Conservation (phyloP, 2,329 filamentous ascomycete species). For the Alternaria triticina region DNA sequence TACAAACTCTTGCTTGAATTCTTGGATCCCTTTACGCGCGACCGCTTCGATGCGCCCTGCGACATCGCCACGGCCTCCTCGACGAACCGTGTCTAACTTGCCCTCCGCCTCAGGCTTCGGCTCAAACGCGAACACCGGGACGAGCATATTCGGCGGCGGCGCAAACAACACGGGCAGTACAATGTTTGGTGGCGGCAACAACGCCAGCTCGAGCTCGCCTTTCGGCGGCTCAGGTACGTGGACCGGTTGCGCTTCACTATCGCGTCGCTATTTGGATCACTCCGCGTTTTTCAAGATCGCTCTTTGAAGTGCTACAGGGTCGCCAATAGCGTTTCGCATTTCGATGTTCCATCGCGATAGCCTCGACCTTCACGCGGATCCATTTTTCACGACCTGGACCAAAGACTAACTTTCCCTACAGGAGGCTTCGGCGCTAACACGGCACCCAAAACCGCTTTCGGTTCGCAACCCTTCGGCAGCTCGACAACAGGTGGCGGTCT, state of each 20-base stretch:
- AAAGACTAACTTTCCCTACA: conserved; percentile 32
- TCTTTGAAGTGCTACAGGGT: neutral
- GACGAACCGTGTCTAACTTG: conserved; percentile 48
- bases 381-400: neutral
- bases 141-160: conserved; percentile 42
- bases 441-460: conserved; percentile 33
- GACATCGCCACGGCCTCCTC: conserved; percentile 34
- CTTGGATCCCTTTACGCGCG: conserved; percentile 24
- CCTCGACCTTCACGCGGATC: neutral
- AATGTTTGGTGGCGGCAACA: conserved; percentile 39
- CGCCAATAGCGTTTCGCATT: neutral
- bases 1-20: conserved; percentile 34
- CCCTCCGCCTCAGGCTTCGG: conserved; percentile 51
- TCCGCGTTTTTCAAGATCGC: neutral
- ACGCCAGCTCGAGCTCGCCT: conserved; percentile 39
- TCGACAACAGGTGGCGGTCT: conserved; percentile 43
- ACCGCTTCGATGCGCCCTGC: conserved; percentile 38
- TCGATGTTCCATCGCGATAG: neutral
- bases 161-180: conserved; percentile 38
- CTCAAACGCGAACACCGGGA: conserved; percentile 41
- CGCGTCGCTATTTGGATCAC: conserved; percentile 26
- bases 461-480: conserved; percentile 43
- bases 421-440: conserved; percentile 42
- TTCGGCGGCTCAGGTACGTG: conserved; percentile 49
- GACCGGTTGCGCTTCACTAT: conserved; percentile 42